Percentiles rank a stretch among this genome's conserved stretches.
Evolutionary conservation across 331 rosid genomes (phyloP).

Genomic region (Stylosanthes scabra): DNA sequence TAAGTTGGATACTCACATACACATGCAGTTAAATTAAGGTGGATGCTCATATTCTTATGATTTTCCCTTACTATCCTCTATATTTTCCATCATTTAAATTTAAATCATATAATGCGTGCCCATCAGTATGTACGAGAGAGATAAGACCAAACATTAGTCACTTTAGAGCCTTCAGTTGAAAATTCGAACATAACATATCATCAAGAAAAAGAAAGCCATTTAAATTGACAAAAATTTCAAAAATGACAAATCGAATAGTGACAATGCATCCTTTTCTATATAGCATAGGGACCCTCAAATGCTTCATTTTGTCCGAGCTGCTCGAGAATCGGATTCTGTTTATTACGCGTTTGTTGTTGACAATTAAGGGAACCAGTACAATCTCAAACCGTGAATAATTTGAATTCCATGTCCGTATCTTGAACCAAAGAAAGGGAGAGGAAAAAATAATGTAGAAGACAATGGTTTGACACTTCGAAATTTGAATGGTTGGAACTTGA

Average conservation of each 20-base stretch:
- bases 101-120: neutral
- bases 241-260: constrained; percentile 20
- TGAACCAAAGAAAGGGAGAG: neutral
- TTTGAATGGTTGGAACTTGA: constrained; percentile 38
- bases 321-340: constrained; percentile 40
- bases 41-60: neutral
- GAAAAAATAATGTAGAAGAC: neutral
- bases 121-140: neutral
- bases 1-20: too few species aligned
- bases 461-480: constrained; percentile 16
- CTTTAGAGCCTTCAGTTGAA: neutral
- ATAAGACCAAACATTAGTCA: neutral
- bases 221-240: constrained; percentile 11
- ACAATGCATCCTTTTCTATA: constrained; percentile 1
- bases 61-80: neutral
- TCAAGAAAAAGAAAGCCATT: constrained; percentile 6
- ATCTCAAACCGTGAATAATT: constrained; percentile 8
- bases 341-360: constrained; percentile 44
- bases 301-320: constrained; percentile 12
- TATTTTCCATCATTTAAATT: neutral
- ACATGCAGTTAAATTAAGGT: too few species aligned
- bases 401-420: constrained; percentile 20
- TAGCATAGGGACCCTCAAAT: constrained; percentile 23
- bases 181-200: neutral
- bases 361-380: constrained; percentile 37